Base-by-base conservation (phyloP, 768 basidiomycete genomes). In the Lentinula lateritia region DNA sequence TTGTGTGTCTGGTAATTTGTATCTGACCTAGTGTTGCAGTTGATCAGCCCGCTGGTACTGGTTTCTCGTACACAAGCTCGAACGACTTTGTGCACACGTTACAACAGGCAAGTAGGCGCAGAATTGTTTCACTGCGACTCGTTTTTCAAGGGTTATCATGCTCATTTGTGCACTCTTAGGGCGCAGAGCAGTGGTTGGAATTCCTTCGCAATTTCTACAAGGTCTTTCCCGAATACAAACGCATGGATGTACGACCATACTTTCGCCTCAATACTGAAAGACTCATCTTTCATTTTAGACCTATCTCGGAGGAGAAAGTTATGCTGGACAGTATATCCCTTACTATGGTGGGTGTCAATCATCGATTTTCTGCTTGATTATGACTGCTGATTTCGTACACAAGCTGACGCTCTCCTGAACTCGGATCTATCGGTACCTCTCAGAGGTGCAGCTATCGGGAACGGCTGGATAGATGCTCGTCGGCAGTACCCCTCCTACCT, bases 21-120 rank as follows among this genome's bases (percentile, higher is more conserved):
- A 15, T 41, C 32, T 50, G 41, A 43, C 45, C 32, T 20, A 4
- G 4, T 28, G 23, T 23, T 28, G 50, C 18, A 99, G 97, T 99
- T 58, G 97, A 99, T 73, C 97, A 99, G 73, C 97, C 97, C 50
- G 92, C 92, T 4, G 97, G 96, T 8, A 98, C 97, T 18, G 97
- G 97, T 9, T 89, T 89, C 72, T 97, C 94, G 1, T 95, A 92
- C 68, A 85, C 90, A 18, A 87, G 90, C 62, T 93, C 95, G 13
- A 84, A 98, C 68, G 80, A 83, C 52, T 97, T 90, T 70, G 84
- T 95, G 32, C 89, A 92, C 63, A 89, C 90, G 46, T 79, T 95
- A 43, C 74, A 82, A 9, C 83, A 91, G 71, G 94, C 74, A 63
- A 15, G 63, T 66, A 18, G 16, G 36, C 48, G 12, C 2, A n/a